phyloP scores from a whole-genome alignment of 129 eudicot genomes.

The Pittosporum tobira region DNA sequence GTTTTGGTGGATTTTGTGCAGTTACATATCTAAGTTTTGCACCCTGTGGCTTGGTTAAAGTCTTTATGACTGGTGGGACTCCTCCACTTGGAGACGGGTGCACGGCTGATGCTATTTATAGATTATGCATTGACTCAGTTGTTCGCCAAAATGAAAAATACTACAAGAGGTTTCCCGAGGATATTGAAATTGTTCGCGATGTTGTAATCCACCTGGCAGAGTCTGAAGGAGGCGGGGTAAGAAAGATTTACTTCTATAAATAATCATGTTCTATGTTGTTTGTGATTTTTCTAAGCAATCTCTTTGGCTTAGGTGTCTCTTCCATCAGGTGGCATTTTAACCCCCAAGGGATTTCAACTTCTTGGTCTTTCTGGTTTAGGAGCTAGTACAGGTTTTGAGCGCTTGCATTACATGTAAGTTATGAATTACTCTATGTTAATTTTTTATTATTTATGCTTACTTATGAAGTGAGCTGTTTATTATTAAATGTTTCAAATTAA shows the following conservation, averaged over 20 bases:
- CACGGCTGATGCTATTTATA: conserved; percentile 72
- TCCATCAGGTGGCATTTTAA: conserved; percentile 94
- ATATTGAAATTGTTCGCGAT: conserved; percentile 51
- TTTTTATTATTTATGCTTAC: neutral
- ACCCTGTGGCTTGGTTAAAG: conserved; percentile 75
- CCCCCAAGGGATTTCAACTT: conserved; percentile 77
- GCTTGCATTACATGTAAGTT: conserved; percentile 79
- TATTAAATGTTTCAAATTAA: neutral
- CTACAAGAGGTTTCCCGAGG: conserved; percentile 88
- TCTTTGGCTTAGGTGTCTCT: conserved; percentile 52
- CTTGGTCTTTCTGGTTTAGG: conserved; percentile 85
- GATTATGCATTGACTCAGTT: conserved; percentile 55
- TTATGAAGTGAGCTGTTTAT: neutral
- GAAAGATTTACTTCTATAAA: conserved; percentile 12
- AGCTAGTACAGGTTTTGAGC: conserved; percentile 83
- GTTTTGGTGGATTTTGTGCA: conserved; percentile 94
- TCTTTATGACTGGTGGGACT: conserved; percentile 80
- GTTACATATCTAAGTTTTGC: conserved; percentile 92
- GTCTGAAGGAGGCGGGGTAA: conserved; percentile 91
- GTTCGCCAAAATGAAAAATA: conserved; percentile 65
- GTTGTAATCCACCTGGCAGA: conserved; percentile 58
- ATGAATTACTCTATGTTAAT: too few relatives aligned
- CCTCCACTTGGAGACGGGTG: conserved; percentile 81
- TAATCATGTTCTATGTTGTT: neutral
- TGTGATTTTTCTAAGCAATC: neutral